Conservation (phyloP, 164 flowering plant species). For the Kingdonia uniflora region DNA sequence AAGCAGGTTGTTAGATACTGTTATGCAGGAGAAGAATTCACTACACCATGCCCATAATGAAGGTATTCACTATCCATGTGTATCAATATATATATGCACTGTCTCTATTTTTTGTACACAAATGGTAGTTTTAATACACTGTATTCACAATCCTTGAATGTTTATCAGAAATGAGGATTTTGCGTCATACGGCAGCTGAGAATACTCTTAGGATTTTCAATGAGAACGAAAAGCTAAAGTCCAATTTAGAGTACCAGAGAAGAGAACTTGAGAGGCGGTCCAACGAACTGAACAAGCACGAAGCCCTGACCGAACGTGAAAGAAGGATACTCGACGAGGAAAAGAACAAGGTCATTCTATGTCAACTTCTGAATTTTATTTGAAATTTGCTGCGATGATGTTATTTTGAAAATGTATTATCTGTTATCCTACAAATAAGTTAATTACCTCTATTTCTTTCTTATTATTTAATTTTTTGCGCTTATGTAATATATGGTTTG, state of each 20-base stretch:
- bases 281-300: slow-evolving; percentile 34
- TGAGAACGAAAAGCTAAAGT: slow-evolving; percentile 41
- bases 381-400: neutral
- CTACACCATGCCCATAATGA: slow-evolving; percentile 57
- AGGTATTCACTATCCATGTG: slow-evolving; percentile 29
- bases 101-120: too few relatives aligned
- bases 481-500: too few relatives aligned
- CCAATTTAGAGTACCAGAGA: slow-evolving; percentile 33
- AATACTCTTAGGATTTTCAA: slow-evolving; percentile 26
- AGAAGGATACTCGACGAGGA: slow-evolving; percentile 37
- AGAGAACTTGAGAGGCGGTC: slow-evolving; percentile 23
- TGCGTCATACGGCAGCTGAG: slow-evolving; percentile 32
- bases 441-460: neutral
- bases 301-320: slow-evolving; percentile 52
- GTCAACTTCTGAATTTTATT: neutral
- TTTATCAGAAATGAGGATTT: slow-evolving; percentile 32
- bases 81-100: neutral
- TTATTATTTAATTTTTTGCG: neutral
- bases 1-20: slow-evolving; percentile 20
- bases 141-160: too few relatives aligned
- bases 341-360: slow-evolving; percentile 37
- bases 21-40: slow-evolving; percentile 52
- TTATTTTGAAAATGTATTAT: neutral
- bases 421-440: too few relatives aligned
- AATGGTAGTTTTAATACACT: too few relatives aligned